A percentile compares a stretch with the other conserved stretches of the same genome.
phyloP scores from a whole-genome alignment of 306 rosid species.

The Biancaea sappan region DNA sequence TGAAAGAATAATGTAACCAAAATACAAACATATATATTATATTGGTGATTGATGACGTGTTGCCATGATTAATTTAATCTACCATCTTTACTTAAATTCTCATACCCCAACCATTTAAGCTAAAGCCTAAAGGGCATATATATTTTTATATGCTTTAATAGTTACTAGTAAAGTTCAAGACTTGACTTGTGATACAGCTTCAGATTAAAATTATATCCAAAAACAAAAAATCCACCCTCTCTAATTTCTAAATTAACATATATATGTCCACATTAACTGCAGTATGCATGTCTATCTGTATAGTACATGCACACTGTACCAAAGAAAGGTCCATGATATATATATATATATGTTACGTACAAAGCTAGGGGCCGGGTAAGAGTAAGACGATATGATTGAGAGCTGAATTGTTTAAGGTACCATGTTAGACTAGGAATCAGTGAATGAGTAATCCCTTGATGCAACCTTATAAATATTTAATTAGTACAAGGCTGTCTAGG shows the following conservation, averaged over 20 bases:
- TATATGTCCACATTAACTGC: background rate
- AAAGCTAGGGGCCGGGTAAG: constrained; percentile 4
- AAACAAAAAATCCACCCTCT: background rate
- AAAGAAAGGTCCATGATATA: background rate
- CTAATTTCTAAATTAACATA: no score
- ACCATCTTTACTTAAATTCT: background rate
- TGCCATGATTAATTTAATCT: background rate
- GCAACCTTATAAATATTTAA: constrained; percentile 32
- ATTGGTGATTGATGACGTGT: background rate
- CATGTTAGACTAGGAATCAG: constrained; percentile 34
- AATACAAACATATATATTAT: no score
- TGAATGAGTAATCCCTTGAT: constrained; percentile 32
- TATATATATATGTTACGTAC: no score
- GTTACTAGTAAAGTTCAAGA: background rate
- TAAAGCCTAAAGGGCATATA: background rate
- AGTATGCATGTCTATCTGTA: constrained; percentile 21
- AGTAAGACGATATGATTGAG: constrained; percentile 19
- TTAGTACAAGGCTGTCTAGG: constrained; percentile 51
- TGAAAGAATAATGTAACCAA: no score
- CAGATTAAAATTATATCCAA: background rate
- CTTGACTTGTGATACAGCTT: background rate
- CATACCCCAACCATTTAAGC: background rate
- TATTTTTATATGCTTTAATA: background rate
- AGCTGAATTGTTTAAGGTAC: constrained; percentile 28
- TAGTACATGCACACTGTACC: constrained; percentile 33